Conservation (phyloP, 164 flowering plant genomes). For the Nymphaea colorata region DNA sequence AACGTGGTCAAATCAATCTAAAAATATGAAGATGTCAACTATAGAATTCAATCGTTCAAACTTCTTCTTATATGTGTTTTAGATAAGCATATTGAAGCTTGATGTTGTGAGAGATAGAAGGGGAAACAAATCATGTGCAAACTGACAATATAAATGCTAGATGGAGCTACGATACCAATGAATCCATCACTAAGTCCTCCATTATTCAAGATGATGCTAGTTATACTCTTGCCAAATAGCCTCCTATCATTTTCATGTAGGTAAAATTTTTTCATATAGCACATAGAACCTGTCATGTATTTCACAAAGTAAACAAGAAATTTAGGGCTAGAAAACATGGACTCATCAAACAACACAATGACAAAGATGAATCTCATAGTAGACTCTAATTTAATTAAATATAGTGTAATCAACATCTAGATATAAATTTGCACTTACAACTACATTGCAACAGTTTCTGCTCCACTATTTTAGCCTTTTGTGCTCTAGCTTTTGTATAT, state of each 20-base stretch:
- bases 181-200: conserved; percentile 75
- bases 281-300: conserved; percentile 68
- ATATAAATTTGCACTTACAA: too few relatives aligned
- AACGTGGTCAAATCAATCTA: conserved; percentile 91
- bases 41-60: too few relatives aligned
- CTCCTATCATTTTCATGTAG: conserved; percentile 88
- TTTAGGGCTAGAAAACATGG: not conserved
- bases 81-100: not conserved
- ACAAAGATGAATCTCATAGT: too few relatives aligned
- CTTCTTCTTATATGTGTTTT: too few relatives aligned
- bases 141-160: conserved; percentile 91
- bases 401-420: too few relatives aligned
- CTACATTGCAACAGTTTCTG: too few relatives aligned
- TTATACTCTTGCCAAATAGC: conserved; percentile 76
- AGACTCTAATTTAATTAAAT: too few relatives aligned
- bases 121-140: conserved; percentile 8
- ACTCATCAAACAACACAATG: not conserved
- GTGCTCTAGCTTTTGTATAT: too few relatives aligned
- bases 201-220: conserved; percentile 60
- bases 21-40: not conserved
- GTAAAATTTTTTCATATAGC: conserved; percentile 82
- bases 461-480: too few relatives aligned
- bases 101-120: not conserved
- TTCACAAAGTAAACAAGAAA: conserved; percentile 3
- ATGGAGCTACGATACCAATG: conserved; percentile 96